Base-by-base conservation (phyloP, 495 filamentous ascomycete species). In the Oleoguttula mirabilis region DNA sequence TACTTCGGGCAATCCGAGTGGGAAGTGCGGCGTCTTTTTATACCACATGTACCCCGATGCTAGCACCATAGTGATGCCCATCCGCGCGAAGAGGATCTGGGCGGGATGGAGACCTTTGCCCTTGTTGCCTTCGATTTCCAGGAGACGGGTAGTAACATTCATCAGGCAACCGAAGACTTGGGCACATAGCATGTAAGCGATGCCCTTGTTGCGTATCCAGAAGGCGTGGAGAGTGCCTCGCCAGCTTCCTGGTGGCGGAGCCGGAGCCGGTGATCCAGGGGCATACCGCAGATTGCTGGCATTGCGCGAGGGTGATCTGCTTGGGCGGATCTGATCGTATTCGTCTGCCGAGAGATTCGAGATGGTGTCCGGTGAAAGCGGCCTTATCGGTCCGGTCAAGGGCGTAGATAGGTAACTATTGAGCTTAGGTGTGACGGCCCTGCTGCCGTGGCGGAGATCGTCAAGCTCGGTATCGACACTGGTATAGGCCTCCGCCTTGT, bases 161-260 rank as follows among this genome's bases (percentile, higher is more conserved):
- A 98, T 98, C 33, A 84, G 60, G 0, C 80, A 78, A 0, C 82
- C 87, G 51, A 94, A 95, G 25, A 92, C 63, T 63, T 94, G 87
- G 8, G 87, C 71, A 17, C 78, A 21, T 14, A 85, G 59, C 24
- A 98, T 79, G 16, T 88, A 62, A 15, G 80, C 66, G 36, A 88
- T 68, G 1, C 82, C 81, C 48, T 82, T 82, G 53, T 92, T 86
- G 39, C 67, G 68, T 3, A 61, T 42, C 58, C 61, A 65, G 16
- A 55, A 59, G 2, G 44, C 35, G 21, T 46, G 22, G 4, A 54
- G 20, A 5, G 32, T 51, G 42, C 27, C 47, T 45, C 52, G 38
- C 53, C 48, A 50, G 7, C 58, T 54, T 35, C 11, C 36, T 22
- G 44, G 49, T 10, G 28, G 31, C 30, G 27, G 30, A 4, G 7